Percentiles rank a stretch among this genome's conserved stretches.
These are phyloP conservation scores for Neurospora pannonica DNA, from an alignment of 495 filamentous ascomycete species.

Conservation along the genomic window DNA sequence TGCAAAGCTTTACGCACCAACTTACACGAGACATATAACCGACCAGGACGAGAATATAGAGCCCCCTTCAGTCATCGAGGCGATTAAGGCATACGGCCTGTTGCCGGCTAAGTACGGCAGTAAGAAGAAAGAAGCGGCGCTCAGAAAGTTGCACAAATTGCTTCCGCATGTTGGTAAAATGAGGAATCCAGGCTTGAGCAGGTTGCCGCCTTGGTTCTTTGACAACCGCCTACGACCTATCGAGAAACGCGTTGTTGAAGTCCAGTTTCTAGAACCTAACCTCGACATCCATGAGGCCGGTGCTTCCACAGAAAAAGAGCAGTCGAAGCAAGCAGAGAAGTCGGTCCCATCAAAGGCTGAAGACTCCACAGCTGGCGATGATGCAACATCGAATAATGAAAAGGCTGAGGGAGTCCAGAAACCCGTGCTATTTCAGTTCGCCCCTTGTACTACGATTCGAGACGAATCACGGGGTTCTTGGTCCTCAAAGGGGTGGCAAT, in stretches of 20 bases:
- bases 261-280: conserved; percentile 21
- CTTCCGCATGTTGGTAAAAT: conserved; percentile 13
- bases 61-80: conserved; percentile 17
- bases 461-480: conserved; percentile 12
- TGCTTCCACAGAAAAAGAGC: neutral
- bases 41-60: conserved; percentile 2
- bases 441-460: conserved; percentile 3
- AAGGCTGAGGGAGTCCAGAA: neutral
- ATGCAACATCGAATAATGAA: neutral
- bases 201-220: conserved; percentile 19
- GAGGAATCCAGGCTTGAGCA: conserved; percentile 22
- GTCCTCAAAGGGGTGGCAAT: conserved; percentile 6
- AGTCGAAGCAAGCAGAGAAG: neutral
- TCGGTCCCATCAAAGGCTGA: neutral
- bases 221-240: neutral
- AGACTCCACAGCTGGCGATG: neutral
- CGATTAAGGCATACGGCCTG: conserved; percentile 20
- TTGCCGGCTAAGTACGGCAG: conserved; percentile 10
- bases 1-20: neutral
- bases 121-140: conserved; percentile 9
- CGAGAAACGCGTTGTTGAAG: neutral
- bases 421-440: conserved; percentile 7
- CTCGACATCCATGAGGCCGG: conserved; percentile 13
- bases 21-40: neutral
- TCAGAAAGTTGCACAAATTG: conserved; percentile 12